Evolutionary conservation across 495 filamentous ascomycete species (phyloP).

Genomic region (Podospora pseudocomata): DNA sequence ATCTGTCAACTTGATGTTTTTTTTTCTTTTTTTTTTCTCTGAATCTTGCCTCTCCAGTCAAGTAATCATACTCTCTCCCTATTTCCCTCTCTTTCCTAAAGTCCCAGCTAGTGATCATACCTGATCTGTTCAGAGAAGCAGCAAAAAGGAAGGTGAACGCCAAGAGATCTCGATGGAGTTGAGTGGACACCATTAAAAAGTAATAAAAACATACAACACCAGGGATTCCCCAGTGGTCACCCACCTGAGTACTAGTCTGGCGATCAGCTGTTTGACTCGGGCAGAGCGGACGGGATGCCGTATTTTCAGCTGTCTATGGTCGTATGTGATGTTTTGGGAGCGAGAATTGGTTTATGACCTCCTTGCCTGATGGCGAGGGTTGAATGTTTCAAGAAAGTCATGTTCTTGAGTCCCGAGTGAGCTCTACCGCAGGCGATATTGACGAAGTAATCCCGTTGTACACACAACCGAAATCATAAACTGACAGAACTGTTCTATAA

Average conservation of each 20-base stretch:
- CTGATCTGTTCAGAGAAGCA: no score
- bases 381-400: background rate
- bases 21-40: no score
- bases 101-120: no score
- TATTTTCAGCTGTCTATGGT: background rate
- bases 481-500: background rate
- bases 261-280: conserved; percentile 34
- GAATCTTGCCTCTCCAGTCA: no score
- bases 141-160: no score
- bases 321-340: background rate
- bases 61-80: no score
- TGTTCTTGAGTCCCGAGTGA: no score
- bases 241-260: conserved; percentile 6
- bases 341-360: background rate
- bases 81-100: no score
- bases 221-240: conserved; percentile 7
- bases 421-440: background rate
- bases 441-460: background rate
- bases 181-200: background rate
- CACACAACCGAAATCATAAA: background rate
- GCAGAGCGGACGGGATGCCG: conserved; percentile 53
- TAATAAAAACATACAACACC: background rate
- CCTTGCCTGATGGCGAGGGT: background rate
- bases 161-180: background rate
- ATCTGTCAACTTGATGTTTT: no score